Conservation (phyloP, 2,329 filamentous ascomycete species). For the Cryoendolithus antarcticus region DNA sequence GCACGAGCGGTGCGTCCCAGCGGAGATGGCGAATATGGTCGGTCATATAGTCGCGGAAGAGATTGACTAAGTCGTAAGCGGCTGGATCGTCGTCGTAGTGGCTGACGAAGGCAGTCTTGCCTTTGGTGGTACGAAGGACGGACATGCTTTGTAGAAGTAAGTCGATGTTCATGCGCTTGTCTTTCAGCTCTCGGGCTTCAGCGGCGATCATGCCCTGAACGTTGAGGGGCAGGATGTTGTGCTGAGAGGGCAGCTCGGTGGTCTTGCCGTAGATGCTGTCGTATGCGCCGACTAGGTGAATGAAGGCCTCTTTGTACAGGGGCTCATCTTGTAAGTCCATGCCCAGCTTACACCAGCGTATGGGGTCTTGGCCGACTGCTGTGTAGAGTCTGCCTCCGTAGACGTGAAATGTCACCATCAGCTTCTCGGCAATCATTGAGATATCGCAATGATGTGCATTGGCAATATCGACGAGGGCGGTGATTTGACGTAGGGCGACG, state of each 20-base stretch:
- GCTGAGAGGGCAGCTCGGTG: neutral
- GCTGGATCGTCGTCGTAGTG: constrained; percentile 8
- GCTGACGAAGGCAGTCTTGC: constrained; percentile 1
- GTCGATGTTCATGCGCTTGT: constrained; percentile 6
- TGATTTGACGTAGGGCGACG: constrained; percentile 15
- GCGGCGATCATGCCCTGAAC: constrained; percentile 10
- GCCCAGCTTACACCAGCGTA: constrained; percentile 22
- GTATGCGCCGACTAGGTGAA: constrained; percentile 23
- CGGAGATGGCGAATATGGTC: constrained; percentile 9
- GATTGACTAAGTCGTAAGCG: constrained; percentile 20
- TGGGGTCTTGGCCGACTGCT: constrained; percentile 21
- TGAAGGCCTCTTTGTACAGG: constrained; percentile 26
- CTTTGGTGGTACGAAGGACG: constrained; percentile 3
- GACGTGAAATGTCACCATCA: too few relatives aligned
- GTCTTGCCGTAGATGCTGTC: constrained; percentile 9
- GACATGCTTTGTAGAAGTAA: constrained; percentile 18
- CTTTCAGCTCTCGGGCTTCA: constrained; percentile 11
- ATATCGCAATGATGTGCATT: constrained; percentile 7
- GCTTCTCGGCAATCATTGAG: too few relatives aligned
- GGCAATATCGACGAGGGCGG: constrained; percentile 19
- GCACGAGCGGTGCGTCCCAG: neutral
- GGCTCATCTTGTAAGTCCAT: constrained; percentile 15
- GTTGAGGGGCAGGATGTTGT: constrained; percentile 2
- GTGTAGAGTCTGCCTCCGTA: constrained; percentile 14
- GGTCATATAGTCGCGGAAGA: constrained; percentile 22